These are phyloP conservation scores for Mortierella sp. DNA, from an alignment of 371 early-diverging fungal genomes.

Conservation along the genomic window DNA sequence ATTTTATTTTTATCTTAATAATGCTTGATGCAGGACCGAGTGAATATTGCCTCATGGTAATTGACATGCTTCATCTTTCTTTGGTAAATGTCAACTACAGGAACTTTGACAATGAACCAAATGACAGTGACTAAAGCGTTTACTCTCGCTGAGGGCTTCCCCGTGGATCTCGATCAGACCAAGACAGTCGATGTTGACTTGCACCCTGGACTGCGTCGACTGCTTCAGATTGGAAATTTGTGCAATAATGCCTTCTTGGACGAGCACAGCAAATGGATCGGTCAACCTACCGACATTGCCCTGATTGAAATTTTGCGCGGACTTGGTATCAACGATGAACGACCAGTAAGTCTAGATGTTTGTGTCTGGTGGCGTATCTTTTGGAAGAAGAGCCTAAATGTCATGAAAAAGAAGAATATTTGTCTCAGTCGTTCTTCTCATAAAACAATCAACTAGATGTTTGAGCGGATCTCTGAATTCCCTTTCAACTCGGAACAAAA, in stretches of 20 bases:
- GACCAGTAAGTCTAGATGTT: slow-evolving; percentile 55
- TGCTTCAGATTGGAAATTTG: slow-evolving; percentile 70
- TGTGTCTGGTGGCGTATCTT: neutral
- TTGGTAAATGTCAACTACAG: slow-evolving; percentile 26
- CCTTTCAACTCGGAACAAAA: slow-evolving; percentile 95
- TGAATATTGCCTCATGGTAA: too few species aligned
- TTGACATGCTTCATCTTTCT: neutral
- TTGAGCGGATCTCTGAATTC: slow-evolving; percentile 75
- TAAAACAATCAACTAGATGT: slow-evolving; percentile 56
- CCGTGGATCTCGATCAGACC: slow-evolving; percentile 71
- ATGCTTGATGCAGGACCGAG: too few species aligned
- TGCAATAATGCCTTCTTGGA: slow-evolving; percentile 85
- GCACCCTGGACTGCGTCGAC: slow-evolving; percentile 60
- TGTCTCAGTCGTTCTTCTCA: too few species aligned
- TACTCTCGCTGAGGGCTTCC: slow-evolving; percentile 69
- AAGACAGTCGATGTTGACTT: slow-evolving; percentile 50
- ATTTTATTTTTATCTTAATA: too few species aligned
- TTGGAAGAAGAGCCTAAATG: too few species aligned
- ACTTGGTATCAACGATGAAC: slow-evolving; percentile 66
- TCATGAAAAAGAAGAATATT: too few species aligned
- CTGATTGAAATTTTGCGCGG: slow-evolving; percentile 72
- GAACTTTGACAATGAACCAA: slow-evolving; percentile 86
- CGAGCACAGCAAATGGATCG: slow-evolving; percentile 73
- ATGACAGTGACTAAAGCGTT: slow-evolving; percentile 85
- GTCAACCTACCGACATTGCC: slow-evolving; percentile 90